Evolutionary conservation across 2,329 filamentous ascomycete genomes (phyloP), one percentile per base, ranked within the genome.

Genomic region (Diatrype stigma): DNA sequence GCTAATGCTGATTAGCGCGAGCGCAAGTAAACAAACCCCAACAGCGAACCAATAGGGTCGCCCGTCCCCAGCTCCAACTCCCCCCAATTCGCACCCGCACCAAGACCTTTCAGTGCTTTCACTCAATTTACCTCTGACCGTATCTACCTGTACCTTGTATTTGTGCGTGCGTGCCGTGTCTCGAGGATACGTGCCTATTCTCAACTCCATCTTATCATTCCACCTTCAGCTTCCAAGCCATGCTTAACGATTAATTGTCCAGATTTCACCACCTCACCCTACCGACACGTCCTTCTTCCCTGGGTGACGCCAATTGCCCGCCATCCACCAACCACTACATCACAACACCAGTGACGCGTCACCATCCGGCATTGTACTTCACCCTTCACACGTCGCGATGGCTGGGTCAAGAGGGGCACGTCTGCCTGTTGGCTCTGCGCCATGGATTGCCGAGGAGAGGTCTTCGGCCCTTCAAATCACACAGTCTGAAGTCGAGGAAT

Each of bases 391-490:
- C 49, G 45, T 60, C 58, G 52, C 58, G 46, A 68, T 68, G 72
- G 61, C 63, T 54, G 61, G 69, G 55, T 55, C 59, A 51, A 56
- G 61, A 60, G 55, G 57, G 50, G 59, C 81, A 72, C 82, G 82
- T 70, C 69, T 82, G 64, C 80, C 87, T 65, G 85, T 96, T 60
- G 92, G 91, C 68, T 94, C 90, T 54, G 76, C 84, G 63, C 78
- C 86, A 72, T 99, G 94, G 94, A 84, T 96, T 58, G 76, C 85
- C 30, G 85, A 90, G 59, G 94, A 99, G 75, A 83, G 92, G 61
- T 80, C 86, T 42, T 88, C 92, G 63, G 86, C 90, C 14, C 75
- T 84, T 49, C 81, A 89, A 58, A 85, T 96, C 56, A 81, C 88
- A 16, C 79, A 87, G 45, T 82, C 90, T 50, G 94, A 97, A 69